Evolutionary conservation across 192 early-diverging fungal genomes (phyloP), one percentile per base, ranked within the genome.

Genomic region (Jimgerdemannia flammicorona): DNA sequence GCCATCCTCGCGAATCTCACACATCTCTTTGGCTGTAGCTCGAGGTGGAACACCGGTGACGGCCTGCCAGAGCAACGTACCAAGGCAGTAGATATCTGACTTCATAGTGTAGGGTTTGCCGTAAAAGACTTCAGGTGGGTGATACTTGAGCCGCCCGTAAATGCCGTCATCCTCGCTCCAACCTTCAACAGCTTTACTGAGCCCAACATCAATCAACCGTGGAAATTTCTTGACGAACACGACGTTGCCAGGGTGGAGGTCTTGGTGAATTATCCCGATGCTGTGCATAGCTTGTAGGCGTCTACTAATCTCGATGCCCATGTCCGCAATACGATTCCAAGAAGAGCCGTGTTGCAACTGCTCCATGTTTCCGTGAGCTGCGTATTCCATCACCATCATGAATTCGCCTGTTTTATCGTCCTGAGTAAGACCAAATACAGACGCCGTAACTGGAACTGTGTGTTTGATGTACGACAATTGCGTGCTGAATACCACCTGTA

Each of bases 61-160:
- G 14, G 49, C 6, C 49, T 59, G 49, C 70, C 70, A 71, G 18
- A 71, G 42, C 43, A 71, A 54, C 70, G 49, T 71, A 54, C 18
- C 70, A 71, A 71, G 49, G 42, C 43, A 39, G 43, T 71, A 71
- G 49, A 71, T 44, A 44, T 71, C 70, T 3, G 72, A 73, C 9
- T 59, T 59, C 63, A 64, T 73, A 10, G 54, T 73, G 49, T 73
- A 73, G 63, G 18, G 54, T 65, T 65, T 19, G 39, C 72, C 44
- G 10, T 66, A 20, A 39, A 73, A 20, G 40, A 73, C 49, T 42
- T 73, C 72, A 8, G 72, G 72, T 40, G 72, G 63, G n/a, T 66
- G 63, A 39, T 73, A 73, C 8, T 59, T 59, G 49, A 59, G 49
- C 49, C 49, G 49, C 6, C 49, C 49, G 14, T 59, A 59, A 10